Conservation (phyloP, 2,329 filamentous ascomycete species). For the Aureobasidium sp. region DNA sequence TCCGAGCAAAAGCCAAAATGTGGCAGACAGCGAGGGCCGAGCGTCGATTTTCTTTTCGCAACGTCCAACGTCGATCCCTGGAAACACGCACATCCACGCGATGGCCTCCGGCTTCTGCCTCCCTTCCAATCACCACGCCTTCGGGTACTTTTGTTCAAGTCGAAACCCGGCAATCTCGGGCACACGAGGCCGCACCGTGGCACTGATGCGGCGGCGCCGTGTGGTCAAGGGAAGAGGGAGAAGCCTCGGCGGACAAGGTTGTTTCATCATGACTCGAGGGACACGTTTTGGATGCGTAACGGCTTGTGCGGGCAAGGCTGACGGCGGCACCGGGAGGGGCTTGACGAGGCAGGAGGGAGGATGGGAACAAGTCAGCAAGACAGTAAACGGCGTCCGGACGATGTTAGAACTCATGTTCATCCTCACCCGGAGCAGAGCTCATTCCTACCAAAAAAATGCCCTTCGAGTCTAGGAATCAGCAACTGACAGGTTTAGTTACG, state of each 20-base stretch:
- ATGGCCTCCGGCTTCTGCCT: not conserved
- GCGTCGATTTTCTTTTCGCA: slow-evolving; percentile 11
- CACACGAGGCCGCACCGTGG: not conserved
- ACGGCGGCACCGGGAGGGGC: slow-evolving; percentile 3
- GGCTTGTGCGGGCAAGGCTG: slow-evolving; percentile 10
- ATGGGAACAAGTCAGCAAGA: not conserved
- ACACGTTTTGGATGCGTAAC: not conserved
- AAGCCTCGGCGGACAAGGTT: slow-evolving; percentile 8
- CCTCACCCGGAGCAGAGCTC: not conserved
- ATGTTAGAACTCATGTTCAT: not conserved
- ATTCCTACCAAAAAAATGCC: not conserved
- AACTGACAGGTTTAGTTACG: not conserved
- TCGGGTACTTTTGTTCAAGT: not conserved
- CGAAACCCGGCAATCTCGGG: slow-evolving; percentile 11
- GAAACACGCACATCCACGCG: slow-evolving; percentile 1
- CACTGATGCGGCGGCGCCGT: not conserved
- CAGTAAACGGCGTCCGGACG: slow-evolving; percentile 4
- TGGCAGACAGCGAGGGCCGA: slow-evolving; percentile 3
- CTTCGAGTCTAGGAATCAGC: too few relatives aligned
- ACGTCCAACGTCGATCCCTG: slow-evolving; percentile 9
- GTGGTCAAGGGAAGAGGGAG: not conserved
- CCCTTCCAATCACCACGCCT: not conserved
- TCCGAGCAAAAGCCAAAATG: slow-evolving; percentile 5
- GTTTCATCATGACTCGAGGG: slow-evolving; percentile 12
- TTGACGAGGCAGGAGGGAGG: not conserved